These are phyloP conservation scores for Sporobolomyces phaffii DNA, from an alignment of 768 basidiomycete genomes.

Conservation along the genomic window DNA sequence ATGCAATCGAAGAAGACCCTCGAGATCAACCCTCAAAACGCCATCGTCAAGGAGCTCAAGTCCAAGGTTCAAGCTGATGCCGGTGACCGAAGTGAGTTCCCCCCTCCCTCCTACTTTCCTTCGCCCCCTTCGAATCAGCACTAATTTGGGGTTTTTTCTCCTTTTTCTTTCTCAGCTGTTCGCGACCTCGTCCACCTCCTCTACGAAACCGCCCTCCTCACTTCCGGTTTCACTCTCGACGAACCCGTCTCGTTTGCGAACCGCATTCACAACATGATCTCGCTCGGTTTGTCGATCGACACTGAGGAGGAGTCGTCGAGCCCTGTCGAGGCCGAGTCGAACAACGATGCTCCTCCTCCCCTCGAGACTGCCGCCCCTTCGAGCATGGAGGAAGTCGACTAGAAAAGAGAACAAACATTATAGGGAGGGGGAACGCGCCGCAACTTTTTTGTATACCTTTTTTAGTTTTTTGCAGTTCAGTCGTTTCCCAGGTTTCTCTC, in stretches of 20 bases:
- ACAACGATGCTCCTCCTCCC: conserved; percentile 46
- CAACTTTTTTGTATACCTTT: too few species aligned
- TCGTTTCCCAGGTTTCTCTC: too few species aligned
- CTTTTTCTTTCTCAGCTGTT: conserved; percentile 46
- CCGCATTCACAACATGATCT: conserved; percentile 96
- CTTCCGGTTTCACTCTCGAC: conserved; percentile 90
- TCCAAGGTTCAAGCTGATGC: conserved; percentile 85
- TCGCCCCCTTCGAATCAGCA: too few species aligned
- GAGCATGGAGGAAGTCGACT: conserved; percentile 89
- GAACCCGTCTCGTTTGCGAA: conserved; percentile 90
- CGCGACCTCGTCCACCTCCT: conserved; percentile 91
- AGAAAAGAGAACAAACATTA: too few species aligned
- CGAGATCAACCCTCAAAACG: conserved; percentile 85
- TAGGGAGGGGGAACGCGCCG: too few species aligned
- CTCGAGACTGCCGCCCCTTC: conserved; percentile 58
- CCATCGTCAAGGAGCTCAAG: conserved; percentile 93
- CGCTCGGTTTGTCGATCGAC: conserved; percentile 70
- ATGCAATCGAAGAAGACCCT: conserved; percentile 92
- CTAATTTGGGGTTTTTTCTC: too few species aligned
- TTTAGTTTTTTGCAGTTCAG: too few species aligned
- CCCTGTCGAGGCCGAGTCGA: conserved; percentile 51
- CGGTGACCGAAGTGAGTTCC: conserved; percentile 9
- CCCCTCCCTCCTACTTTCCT: not conserved
- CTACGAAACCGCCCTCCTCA: conserved; percentile 93
- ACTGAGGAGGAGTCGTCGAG: conserved; percentile 71